Evolutionary conservation across 805 yeast genomes (phyloP).

Genomic region (Saccharomycopsis schoenii): DNA sequence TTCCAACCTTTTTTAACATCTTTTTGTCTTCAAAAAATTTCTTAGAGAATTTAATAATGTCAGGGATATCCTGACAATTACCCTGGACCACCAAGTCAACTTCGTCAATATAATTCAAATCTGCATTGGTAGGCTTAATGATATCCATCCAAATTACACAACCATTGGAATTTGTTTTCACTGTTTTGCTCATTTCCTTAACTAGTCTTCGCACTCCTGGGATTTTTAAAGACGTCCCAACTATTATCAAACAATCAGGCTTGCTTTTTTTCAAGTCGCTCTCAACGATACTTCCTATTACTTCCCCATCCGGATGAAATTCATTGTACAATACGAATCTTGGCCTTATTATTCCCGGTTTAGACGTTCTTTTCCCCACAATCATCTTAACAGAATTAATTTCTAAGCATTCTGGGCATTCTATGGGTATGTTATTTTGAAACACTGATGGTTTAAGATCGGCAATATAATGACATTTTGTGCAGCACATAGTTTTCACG

Average conservation of each 20-base stretch:
- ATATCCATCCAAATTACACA: conserved; percentile 52
- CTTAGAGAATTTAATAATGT: neutral
- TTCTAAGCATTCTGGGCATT: conserved; percentile 58
- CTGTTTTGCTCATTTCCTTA: conserved; percentile 38
- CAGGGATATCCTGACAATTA: conserved; percentile 41
- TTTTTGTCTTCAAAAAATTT: neutral
- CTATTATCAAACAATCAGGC: conserved; percentile 73
- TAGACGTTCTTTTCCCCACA: conserved; percentile 59
- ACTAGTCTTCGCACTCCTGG: conserved; percentile 61
- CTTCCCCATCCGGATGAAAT: conserved; percentile 78
- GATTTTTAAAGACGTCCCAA: conserved; percentile 78
- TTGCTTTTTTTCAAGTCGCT: conserved; percentile 44
- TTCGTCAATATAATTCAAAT: conserved; percentile 38
- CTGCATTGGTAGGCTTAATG: conserved; percentile 43
- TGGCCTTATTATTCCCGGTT: conserved; percentile 52
- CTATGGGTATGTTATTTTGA: conserved; percentile 26
- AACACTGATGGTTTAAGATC: conserved; percentile 46
- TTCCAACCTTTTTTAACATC: neutral
- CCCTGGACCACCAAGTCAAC: conserved; percentile 54
- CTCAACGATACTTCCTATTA: conserved; percentile 67
- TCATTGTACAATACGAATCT: conserved; percentile 65
- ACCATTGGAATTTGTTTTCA: conserved; percentile 36
- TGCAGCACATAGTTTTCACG: conserved; percentile 60
- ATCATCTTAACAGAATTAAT: conserved; percentile 43
- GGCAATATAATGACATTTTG: conserved; percentile 58